A percentile compares a stretch with the other conserved stretches of the same genome.
These are phyloP conservation scores for Heterobasidion annosum DNA, from an alignment of 1,284 basidiomycete genomes.

Conservation along the genomic window DNA sequence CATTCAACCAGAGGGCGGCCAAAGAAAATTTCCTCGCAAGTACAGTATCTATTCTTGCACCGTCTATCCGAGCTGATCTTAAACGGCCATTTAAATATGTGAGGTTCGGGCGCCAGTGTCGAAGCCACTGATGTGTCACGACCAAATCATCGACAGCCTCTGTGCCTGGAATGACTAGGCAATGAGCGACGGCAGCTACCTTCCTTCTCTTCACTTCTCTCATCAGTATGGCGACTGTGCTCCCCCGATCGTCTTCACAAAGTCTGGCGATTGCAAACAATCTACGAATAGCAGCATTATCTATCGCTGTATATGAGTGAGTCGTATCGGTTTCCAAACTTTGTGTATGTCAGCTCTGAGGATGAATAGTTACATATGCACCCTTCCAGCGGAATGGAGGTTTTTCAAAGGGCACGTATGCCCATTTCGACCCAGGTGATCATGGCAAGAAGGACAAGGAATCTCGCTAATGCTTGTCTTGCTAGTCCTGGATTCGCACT, in stretches of 20 bases:
- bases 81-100: too few species aligned
- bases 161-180: too few species aligned
- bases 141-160: too few species aligned
- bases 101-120: too few species aligned
- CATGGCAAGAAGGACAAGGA: too few species aligned
- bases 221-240: background rate
- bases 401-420: constrained; percentile 27
- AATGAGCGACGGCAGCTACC: background rate
- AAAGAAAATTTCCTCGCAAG: too few species aligned
- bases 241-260: background rate
- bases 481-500: constrained; percentile 9
- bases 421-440: background rate
- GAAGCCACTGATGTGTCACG: too few species aligned
- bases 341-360: background rate
- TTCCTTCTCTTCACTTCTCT: background rate
- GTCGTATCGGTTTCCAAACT: background rate
- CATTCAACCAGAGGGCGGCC: too few species aligned
- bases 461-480: too few species aligned
- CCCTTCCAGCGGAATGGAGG: constrained; percentile 29
- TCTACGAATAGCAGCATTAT: constrained; percentile 17
- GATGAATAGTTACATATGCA: constrained; percentile 26
- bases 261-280: background rate
- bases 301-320: constrained; percentile 20
- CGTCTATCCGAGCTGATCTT: too few species aligned
- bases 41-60: too few species aligned